Conservation (phyloP, 768 basidiomycete species). For the Leccinum variicolor region DNA sequence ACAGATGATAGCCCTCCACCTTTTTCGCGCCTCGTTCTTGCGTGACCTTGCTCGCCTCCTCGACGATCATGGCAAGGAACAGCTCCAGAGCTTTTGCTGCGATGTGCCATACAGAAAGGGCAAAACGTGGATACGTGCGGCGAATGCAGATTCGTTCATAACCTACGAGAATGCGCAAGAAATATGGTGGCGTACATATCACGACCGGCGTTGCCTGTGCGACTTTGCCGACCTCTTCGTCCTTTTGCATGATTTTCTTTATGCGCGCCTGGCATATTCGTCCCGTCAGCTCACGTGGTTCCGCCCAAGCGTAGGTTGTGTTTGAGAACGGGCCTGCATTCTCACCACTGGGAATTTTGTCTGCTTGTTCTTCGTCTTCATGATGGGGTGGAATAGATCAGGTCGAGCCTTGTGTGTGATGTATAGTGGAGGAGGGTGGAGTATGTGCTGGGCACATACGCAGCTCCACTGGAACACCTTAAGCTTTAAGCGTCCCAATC, state of each 20-base stretch:
- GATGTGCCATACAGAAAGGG: neutral
- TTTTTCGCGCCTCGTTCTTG: conserved; percentile 76
- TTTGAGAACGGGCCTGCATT: conserved; percentile 3
- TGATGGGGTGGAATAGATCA: conserved; percentile 22
- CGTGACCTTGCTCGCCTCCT: conserved; percentile 80
- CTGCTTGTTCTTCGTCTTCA: conserved; percentile 91
- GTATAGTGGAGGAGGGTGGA: neutral
- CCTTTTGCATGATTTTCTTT: conserved; percentile 99
- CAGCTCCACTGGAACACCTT: neutral
- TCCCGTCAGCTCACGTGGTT: conserved; percentile 7
- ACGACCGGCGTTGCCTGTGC: conserved; percentile 95
- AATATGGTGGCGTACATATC: conserved; percentile 69
- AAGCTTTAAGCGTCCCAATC: conserved; percentile 11
- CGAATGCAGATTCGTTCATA: conserved; percentile 3
- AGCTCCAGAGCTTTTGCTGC: conserved; percentile 95
- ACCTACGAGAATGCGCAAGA: conserved; percentile 11
- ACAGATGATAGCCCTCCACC: conserved; percentile 93
- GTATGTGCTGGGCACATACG: conserved; percentile 13
- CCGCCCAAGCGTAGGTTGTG: neutral
- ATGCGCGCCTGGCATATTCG: conserved; percentile 72
- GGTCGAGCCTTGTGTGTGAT: neutral
- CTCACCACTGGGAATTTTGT: conserved; percentile 90
- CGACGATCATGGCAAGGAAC: conserved; percentile 81
- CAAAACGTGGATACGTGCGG: neutral
- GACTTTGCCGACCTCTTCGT: conserved; percentile 98